These are phyloP conservation scores for Rhodotorula babjevae DNA, from an alignment of 768 basidiomycete genomes.

Conservation along the genomic window DNA sequence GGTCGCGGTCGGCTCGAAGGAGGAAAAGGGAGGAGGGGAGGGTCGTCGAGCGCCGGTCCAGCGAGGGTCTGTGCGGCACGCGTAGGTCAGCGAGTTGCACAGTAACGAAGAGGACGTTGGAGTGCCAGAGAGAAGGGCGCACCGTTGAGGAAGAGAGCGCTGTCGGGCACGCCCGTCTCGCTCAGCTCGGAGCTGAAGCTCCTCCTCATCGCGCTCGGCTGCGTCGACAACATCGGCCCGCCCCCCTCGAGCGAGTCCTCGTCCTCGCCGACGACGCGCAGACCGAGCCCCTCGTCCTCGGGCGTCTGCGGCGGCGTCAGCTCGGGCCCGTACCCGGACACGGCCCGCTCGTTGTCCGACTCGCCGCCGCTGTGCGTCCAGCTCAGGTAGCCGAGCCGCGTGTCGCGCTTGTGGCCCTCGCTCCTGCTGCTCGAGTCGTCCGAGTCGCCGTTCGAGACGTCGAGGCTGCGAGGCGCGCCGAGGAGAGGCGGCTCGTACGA, in stretches of 20 bases:
- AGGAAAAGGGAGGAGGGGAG: background rate
- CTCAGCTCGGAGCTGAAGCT: background rate
- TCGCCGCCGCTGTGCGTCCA: background rate
- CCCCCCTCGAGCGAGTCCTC: background rate
- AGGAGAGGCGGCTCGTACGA: background rate
- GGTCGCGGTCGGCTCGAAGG: background rate
- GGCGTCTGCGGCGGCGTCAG: slow-evolving; percentile 10
- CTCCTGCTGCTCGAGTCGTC: background rate
- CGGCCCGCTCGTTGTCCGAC: background rate
- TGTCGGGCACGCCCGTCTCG: background rate
- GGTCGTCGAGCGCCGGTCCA: slow-evolving; percentile 1
- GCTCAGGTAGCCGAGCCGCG: slow-evolving; percentile 1
- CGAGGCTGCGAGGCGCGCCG: background rate
- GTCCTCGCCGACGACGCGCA: background rate
- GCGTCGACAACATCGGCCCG: background rate
- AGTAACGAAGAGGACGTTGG: fast-evolving
- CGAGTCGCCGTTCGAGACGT: too few relatives aligned
- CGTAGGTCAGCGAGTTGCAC: background rate
- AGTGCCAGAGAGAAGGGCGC: background rate
- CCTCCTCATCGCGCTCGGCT: background rate
- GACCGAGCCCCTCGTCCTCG: background rate
- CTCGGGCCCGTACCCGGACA: background rate
- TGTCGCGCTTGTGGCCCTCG: background rate
- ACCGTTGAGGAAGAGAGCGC: slow-evolving; percentile 10
- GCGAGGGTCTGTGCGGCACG: background rate